These are phyloP conservation scores for Lavandula angustifolia DNA, from an alignment of 257 asterid species.

Conservation along the genomic window DNA sequence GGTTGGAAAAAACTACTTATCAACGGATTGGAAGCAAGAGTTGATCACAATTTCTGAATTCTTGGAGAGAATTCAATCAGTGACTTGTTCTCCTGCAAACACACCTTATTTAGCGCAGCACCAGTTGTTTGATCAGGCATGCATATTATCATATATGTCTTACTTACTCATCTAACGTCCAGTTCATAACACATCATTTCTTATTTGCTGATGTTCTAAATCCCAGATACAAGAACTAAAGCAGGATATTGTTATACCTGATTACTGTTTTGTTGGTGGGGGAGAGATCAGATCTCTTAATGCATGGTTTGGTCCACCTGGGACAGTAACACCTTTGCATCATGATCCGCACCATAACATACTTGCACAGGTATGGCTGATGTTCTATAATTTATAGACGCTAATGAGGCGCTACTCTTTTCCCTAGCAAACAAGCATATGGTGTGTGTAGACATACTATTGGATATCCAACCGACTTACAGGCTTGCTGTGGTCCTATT, in stretches of 20 bases:
- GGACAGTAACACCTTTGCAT: slow-evolving; percentile 96
- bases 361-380: slow-evolving; percentile 81
- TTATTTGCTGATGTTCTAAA: slow-evolving; percentile 22
- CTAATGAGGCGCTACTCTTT: slow-evolving; percentile 10
- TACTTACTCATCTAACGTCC: slow-evolving; percentile 11
- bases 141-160: slow-evolving; percentile 13
- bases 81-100: slow-evolving; percentile 45
- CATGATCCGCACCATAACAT: slow-evolving; percentile 98
- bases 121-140: slow-evolving; percentile 89
- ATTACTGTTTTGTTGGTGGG: slow-evolving; percentile 89
- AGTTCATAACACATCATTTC: background rate
- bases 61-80: slow-evolving; percentile 71
- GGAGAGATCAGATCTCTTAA: slow-evolving; percentile 87
- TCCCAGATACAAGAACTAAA: slow-evolving; percentile 83
- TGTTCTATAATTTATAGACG: slow-evolving; percentile 24
- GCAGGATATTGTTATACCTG: slow-evolving; percentile 85
- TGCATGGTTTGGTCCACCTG: slow-evolving; percentile 99
- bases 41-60: slow-evolving; percentile 88
- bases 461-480: background rate
- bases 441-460: background rate
- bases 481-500: background rate
- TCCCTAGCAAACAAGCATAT: slow-evolving; percentile 3
- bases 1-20: slow-evolving; percentile 48
- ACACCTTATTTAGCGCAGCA: slow-evolving; percentile 86
- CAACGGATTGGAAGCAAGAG: slow-evolving; percentile 60